Percentiles rank a stretch among this genome's conserved stretches.
These are phyloP conservation scores for Alternaria panax DNA, from an alignment of 2,329 filamentous ascomycete genomes.

Conservation along the genomic window DNA sequence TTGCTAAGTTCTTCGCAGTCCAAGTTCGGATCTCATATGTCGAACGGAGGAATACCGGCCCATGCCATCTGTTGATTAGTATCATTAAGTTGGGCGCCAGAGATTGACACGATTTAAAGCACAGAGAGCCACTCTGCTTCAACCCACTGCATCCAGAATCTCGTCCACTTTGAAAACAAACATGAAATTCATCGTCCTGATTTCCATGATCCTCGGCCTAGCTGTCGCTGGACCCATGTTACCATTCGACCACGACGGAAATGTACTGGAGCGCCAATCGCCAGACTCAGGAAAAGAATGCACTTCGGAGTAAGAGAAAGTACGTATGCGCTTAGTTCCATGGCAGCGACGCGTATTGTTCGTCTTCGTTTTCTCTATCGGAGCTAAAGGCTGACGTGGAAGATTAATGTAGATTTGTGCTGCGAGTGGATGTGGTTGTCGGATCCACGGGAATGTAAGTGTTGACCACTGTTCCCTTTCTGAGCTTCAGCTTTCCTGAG, in stretches of 20 bases:
- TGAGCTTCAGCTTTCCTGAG: too few relatives aligned
- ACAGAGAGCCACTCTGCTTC: too few relatives aligned
- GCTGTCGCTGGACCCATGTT: background rate
- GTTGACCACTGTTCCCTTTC: fast-evolving
- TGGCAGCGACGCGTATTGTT: background rate
- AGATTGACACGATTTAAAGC: too few relatives aligned
- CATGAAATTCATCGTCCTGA: background rate
- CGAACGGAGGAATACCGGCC: too few relatives aligned
- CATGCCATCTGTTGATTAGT: background rate
- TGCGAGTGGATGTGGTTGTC: too few relatives aligned
- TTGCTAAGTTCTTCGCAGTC: background rate
- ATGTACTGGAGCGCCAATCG: background rate
- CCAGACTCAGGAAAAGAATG: background rate
- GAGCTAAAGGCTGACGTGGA: too few relatives aligned
- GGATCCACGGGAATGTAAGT: too few relatives aligned
- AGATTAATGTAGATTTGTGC: too few relatives aligned
- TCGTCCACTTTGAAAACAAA: fast-evolving
- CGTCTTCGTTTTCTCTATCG: too few relatives aligned
- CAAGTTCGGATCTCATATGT: too few relatives aligned
- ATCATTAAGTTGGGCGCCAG: background rate
- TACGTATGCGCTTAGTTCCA: background rate
- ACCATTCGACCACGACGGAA: background rate
- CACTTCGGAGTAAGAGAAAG: background rate
- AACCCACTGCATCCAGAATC: background rate
- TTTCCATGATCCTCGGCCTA: background rate